A percentile compares a stretch with the other conserved stretches of the same genome.
These are phyloP conservation scores for Ceriops zippeliana DNA, from an alignment of 345 rosid genomes.

Conservation along the genomic window DNA sequence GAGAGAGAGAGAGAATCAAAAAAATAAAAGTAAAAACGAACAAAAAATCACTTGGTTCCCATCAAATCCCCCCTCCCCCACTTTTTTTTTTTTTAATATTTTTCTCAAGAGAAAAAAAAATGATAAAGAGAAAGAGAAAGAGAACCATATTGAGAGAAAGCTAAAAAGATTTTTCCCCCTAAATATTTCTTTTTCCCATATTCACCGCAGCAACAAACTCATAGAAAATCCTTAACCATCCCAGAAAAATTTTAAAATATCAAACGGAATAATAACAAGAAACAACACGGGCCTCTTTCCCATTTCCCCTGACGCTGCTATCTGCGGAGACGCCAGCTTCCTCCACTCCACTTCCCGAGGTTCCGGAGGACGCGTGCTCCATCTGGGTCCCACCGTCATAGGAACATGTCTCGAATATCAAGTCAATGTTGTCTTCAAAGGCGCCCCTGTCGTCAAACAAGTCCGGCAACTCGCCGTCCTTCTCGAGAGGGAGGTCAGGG, in stretches of 20 bases:
- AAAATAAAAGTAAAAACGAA: no score
- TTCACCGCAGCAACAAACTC: background rate
- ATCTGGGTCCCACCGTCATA: constrained; percentile 17
- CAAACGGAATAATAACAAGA: constrained; percentile 53
- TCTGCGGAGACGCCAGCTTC: constrained; percentile 15
- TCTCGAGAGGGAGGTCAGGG: constrained; percentile 38
- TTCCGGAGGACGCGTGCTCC: constrained; percentile 19
- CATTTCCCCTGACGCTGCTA: constrained; percentile 9
- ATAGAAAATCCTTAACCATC: background rate
- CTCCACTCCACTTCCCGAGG: constrained; percentile 28
- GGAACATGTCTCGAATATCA: constrained; percentile 43
- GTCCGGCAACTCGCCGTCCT: constrained; percentile 48
- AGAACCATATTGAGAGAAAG: background rate
- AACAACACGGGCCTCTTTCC: constrained; percentile 33
- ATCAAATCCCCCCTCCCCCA: no score
- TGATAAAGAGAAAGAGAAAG: background rate
- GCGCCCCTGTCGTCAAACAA: constrained; percentile 45
- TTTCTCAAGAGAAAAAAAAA: background rate
- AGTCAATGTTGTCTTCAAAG: constrained; percentile 77
- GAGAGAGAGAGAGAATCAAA: no score
- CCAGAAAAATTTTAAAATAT: constrained; percentile 2
- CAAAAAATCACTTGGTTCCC: background rate
- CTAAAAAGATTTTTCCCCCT: background rate
- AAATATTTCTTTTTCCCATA: background rate
- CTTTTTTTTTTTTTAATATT: background rate